Percentiles rank a stretch among this genome's conserved stretches.
Conservation (phyloP, 2,329 filamentous ascomycete genomes). For the Stachybotrys elegans region DNA sequence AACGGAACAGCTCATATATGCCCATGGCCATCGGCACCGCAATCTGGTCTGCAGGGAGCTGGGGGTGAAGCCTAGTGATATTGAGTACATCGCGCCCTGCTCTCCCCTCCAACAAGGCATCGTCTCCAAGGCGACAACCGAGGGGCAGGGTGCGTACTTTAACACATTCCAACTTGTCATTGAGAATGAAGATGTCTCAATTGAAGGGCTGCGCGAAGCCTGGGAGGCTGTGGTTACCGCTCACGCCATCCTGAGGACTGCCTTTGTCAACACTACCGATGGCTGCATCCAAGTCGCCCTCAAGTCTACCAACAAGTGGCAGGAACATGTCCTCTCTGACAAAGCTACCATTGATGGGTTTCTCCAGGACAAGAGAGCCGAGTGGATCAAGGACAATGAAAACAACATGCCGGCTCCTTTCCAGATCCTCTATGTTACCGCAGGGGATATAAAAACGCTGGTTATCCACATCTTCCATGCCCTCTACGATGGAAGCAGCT, state of each 20-base stretch:
- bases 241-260: conserved; percentile 65
- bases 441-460: conserved; percentile 32
- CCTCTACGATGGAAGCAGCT: conserved; percentile 79
- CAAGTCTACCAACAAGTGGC: conserved; percentile 39
- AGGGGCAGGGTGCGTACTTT: conserved; percentile 62
- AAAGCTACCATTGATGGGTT: conserved; percentile 24
- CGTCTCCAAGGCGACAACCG: conserved; percentile 61
- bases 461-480: conserved; percentile 75
- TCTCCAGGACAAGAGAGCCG: conserved; percentile 28
- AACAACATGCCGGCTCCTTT: conserved; percentile 46
- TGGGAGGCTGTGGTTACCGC: conserved; percentile 50
- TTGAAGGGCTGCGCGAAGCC: conserved; percentile 43
- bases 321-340: conserved; percentile 21
- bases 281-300: conserved; percentile 72
- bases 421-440: conserved; percentile 38
- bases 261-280: conserved; percentile 67
- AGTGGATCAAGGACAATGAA: conserved; percentile 52
- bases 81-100: conserved; percentile 76
- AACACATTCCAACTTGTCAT: conserved; percentile 66
- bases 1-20: conserved; percentile 56
- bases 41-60: conserved; percentile 48
- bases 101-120: conserved; percentile 85
- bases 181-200: conserved; percentile 32
- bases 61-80: conserved; percentile 39
- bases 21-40: conserved; percentile 58